Evolutionary conservation across 768 basidiomycete species (phyloP).

Genomic region (Amanita brunnescens): DNA sequence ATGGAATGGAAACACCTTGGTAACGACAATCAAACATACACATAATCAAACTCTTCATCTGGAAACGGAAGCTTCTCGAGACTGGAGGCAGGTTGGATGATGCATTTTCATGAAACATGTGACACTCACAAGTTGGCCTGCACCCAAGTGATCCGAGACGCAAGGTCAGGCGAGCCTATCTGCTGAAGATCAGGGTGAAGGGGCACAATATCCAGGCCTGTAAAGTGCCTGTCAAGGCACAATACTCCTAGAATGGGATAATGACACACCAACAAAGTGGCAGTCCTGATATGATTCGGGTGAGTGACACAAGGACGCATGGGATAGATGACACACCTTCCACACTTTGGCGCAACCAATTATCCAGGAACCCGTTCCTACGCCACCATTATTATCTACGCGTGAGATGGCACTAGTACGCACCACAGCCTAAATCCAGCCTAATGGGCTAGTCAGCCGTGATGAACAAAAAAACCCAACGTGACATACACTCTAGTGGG

Average conservation of each 20-base stretch:
- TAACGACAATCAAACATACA: slow-evolving; percentile 34
- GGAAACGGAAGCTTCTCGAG: slow-evolving; percentile 63
- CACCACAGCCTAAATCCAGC: slow-evolving; percentile 69
- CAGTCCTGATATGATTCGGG: slow-evolving; percentile 32
- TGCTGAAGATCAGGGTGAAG: slow-evolving; percentile 60
- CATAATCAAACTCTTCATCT: slow-evolving; percentile 68
- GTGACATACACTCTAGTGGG: slow-evolving; percentile 52
- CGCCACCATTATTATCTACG: background rate
- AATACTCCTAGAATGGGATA: background rate
- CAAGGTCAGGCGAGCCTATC: slow-evolving; percentile 47
- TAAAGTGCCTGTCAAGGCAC: background rate
- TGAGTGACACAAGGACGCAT: background rate
- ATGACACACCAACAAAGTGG: slow-evolving; percentile 52
- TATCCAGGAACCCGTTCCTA: slow-evolving; percentile 72
- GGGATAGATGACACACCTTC: slow-evolving; percentile 36
- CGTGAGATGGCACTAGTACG: slow-evolving; percentile 15
- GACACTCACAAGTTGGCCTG: slow-evolving; percentile 59
- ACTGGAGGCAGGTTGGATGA: slow-evolving; percentile 25
- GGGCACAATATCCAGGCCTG: slow-evolving; percentile 65
- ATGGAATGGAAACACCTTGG: slow-evolving; percentile 1
- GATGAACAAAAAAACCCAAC: slow-evolving; percentile 2
- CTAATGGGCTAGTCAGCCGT: slow-evolving; percentile 20
- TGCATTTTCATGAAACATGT: background rate
- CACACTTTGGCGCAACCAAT: slow-evolving; percentile 54
- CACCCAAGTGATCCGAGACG: slow-evolving; percentile 59